Evolutionary conservation across 108 stramenopile species (phyloP).

Genomic region (Poteriospumella lacustris): DNA sequence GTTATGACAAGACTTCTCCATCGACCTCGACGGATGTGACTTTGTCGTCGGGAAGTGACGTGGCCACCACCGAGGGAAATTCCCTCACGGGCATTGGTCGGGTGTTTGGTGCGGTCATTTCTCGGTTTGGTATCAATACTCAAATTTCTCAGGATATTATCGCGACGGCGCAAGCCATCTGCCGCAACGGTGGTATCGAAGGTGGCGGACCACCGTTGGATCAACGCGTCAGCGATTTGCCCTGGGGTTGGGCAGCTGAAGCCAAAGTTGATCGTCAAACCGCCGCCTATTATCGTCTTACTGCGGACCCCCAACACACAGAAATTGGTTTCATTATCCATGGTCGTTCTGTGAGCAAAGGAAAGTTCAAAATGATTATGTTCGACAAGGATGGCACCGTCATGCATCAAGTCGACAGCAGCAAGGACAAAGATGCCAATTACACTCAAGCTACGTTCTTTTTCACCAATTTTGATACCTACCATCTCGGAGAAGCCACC

Average conservation of each 20-base stretch:
- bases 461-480: conserved; percentile 37
- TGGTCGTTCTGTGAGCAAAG: conserved; percentile 33
- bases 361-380: conserved; percentile 42
- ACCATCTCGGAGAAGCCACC: conserved; percentile 28
- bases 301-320: conserved; percentile 22
- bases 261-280: conserved; percentile 41
- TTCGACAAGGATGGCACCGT: conserved; percentile 41
- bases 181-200: conserved; percentile 25
- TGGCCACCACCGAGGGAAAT: conserved; percentile 27
- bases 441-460: conserved; percentile 33
- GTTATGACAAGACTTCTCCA: neutral
- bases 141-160: conserved; percentile 39
- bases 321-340: conserved; percentile 33
- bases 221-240: conserved; percentile 26
- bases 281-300: conserved; percentile 34
- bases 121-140: conserved; percentile 34
- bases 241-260: neutral
- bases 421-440: conserved; percentile 1
- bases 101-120: conserved; percentile 33
- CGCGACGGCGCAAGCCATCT: neutral
- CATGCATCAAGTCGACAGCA: conserved; percentile 39
- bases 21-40: neutral
- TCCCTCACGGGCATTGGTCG: conserved; percentile 40
- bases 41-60: neutral
- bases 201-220: conserved; percentile 40